phyloP scores from a whole-genome alignment of 768 basidiomycete species.

The Zangia roseola region DNA sequence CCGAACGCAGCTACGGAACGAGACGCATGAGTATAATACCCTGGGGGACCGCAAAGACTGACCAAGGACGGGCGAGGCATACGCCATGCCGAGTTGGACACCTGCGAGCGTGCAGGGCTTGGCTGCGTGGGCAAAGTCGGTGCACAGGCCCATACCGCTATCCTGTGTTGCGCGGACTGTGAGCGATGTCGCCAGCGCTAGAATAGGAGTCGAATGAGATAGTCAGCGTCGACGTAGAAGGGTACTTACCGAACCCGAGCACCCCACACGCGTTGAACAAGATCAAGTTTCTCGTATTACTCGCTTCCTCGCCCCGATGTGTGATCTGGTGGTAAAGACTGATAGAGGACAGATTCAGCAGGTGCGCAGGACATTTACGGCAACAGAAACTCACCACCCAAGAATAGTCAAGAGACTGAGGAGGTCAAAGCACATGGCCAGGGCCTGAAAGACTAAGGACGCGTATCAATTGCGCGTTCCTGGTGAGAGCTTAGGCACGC shows the following conservation, averaged over 20 bases:
- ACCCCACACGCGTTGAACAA: constrained; percentile 23
- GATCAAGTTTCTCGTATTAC: constrained; percentile 22
- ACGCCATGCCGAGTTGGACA: constrained; percentile 30
- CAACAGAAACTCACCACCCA: constrained; percentile 17
- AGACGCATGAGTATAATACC: background rate
- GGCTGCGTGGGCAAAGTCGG: constrained; percentile 25
- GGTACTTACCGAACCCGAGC: constrained; percentile 16
- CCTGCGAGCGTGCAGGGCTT: constrained; percentile 23
- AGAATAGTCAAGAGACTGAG: constrained; percentile 13
- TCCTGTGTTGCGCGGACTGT: constrained; percentile 29
- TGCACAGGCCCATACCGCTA: constrained; percentile 21
- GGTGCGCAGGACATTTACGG: background rate
- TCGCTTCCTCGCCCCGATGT: constrained; percentile 15
- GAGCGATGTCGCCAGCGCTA: constrained; percentile 22
- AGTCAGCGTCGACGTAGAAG: background rate
- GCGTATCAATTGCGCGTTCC: background rate
- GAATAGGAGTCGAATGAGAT: background rate
- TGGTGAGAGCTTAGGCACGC: background rate
- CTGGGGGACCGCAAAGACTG: background rate
- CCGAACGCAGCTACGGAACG: constrained; percentile 11
- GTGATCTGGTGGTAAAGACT: constrained; percentile 18
- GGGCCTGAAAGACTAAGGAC: constrained; percentile 21
- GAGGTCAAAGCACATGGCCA: constrained; percentile 13
- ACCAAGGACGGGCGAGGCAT: constrained; percentile 29
- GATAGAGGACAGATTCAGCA: background rate